These are phyloP conservation scores for Calycina herbarum DNA, from an alignment of 2,329 filamentous ascomycete species.

Conservation along the genomic window DNA sequence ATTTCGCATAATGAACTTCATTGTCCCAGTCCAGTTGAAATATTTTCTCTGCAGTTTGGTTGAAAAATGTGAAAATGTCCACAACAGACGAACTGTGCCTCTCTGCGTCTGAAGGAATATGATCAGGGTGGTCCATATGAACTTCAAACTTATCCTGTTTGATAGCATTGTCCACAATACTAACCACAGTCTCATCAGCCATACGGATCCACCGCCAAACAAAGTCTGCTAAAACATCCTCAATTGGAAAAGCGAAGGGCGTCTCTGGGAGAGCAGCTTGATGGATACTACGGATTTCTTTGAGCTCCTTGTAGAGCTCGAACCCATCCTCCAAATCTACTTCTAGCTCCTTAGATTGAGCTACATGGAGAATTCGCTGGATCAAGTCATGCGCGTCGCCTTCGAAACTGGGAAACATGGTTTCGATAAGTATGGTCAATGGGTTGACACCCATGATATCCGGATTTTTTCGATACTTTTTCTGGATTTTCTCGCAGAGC, in stretches of 20 bases:
- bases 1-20: slow-evolving; percentile 89
- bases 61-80: slow-evolving; percentile 92
- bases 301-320: slow-evolving; percentile 85
- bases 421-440: slow-evolving; percentile 72
- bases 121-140: slow-evolving; percentile 61
- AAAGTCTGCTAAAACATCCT: slow-evolving; percentile 82
- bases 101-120: slow-evolving; percentile 72
- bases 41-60: slow-evolving; percentile 85
- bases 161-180: slow-evolving; percentile 86
- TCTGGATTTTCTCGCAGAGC: slow-evolving; percentile 84
- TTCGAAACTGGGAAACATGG: slow-evolving; percentile 86
- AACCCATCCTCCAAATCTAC: slow-evolving; percentile 91
- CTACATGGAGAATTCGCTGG: slow-evolving; percentile 72
- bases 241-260: slow-evolving; percentile 84
- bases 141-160: slow-evolving; percentile 87
- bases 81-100: slow-evolving; percentile 91
- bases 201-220: slow-evolving; percentile 93
- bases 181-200: slow-evolving; percentile 75
- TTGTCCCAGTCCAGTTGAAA: slow-evolving; percentile 88
- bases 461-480: slow-evolving; percentile 84
- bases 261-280: slow-evolving; percentile 68
- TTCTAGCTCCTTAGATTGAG: slow-evolving; percentile 68
- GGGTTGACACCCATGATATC: slow-evolving; percentile 76
- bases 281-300: slow-evolving; percentile 81
- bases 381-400: slow-evolving; percentile 86